Conservation (phyloP, 2,329 filamentous ascomycete genomes). For the Tolypocladium inflatum region DNA sequence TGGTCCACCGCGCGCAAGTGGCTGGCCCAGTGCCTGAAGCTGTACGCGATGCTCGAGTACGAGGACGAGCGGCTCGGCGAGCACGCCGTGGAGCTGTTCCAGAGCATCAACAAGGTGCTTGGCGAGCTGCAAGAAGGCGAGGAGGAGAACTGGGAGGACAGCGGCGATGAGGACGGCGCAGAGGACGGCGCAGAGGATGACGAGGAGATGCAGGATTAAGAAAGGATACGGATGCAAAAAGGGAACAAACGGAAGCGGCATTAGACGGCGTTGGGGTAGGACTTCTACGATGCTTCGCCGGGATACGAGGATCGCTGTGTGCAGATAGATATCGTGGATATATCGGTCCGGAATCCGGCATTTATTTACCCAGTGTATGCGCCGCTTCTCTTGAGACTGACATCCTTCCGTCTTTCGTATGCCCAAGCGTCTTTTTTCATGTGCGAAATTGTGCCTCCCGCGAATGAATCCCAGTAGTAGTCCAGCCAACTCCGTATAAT, state of each 20-base stretch:
- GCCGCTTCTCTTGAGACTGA: background rate
- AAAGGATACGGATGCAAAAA: background rate
- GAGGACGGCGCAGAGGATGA: conserved; percentile 41
- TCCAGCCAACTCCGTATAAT: background rate
- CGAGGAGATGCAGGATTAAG: conserved; percentile 43
- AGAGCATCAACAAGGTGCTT: conserved; percentile 52
- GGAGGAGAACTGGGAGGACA: conserved; percentile 40
- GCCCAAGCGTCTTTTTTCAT: background rate
- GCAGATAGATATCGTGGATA: background rate
- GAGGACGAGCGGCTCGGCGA: conserved; percentile 72
- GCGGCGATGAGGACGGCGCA: conserved; percentile 38
- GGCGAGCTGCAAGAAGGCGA: conserved; percentile 48
- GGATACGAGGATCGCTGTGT: background rate
- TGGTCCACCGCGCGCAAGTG: conserved; percentile 73
- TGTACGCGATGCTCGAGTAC: conserved; percentile 74
- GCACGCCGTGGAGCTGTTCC: conserved; percentile 64
- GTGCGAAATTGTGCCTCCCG: background rate
- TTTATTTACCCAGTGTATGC: background rate
- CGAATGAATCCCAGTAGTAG: background rate
- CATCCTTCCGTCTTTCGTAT: background rate
- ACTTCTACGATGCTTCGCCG: conserved; percentile 1
- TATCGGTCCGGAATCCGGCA: conserved; percentile 9
- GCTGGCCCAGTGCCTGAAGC: conserved; percentile 69
- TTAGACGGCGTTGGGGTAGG: conserved; percentile 14
- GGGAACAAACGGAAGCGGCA: conserved; percentile 2